Conservation (phyloP, 2,329 filamentous ascomycete genomes). For the Dryadomyces quercus-mongolicae region DNA sequence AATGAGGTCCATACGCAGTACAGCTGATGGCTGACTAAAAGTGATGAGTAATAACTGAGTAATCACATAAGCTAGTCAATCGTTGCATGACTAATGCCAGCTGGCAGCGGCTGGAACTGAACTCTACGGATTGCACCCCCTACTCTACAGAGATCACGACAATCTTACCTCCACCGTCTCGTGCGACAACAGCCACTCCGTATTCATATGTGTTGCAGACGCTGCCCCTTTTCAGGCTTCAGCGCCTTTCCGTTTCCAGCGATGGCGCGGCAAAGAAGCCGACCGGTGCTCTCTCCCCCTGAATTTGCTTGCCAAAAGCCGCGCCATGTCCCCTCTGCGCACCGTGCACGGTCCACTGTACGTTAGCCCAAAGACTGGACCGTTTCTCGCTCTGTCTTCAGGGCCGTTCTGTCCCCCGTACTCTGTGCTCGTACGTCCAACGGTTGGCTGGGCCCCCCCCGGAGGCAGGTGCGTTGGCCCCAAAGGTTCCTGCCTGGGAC, state of each 20-base stretch:
- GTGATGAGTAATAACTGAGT: no score
- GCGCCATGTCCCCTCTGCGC: conserved; percentile 1
- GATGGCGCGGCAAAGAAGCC: conserved; percentile 8
- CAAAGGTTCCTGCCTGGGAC: neutral
- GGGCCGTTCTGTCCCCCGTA: neutral
- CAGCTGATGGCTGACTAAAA: no score
- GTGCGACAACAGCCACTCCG: no score
- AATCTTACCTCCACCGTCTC: no score
- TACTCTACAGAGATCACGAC: no score
- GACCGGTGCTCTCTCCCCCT: conserved; percentile 8
- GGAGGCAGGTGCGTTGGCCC: conserved; percentile 2
- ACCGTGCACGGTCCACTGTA: conserved; percentile 9
- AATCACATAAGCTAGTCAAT: no score
- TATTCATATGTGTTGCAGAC: no score
- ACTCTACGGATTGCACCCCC: no score
- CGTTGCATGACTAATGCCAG: no score
- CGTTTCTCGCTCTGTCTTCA: neutral
- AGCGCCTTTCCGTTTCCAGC: conserved; percentile 10
- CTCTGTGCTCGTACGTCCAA: no score
- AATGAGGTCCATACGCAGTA: no score
- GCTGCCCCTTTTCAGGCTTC: conserved; percentile 6
- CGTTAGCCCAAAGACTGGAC: neutral
- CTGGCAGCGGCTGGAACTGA: no score
- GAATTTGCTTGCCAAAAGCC: conserved; percentile 8
- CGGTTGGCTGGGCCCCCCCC: conserved; percentile 3